A percentile compares a stretch with the other conserved stretches of the same genome.
Conservation (phyloP, 306 rosid genomes). For the Purshia tridentata region DNA sequence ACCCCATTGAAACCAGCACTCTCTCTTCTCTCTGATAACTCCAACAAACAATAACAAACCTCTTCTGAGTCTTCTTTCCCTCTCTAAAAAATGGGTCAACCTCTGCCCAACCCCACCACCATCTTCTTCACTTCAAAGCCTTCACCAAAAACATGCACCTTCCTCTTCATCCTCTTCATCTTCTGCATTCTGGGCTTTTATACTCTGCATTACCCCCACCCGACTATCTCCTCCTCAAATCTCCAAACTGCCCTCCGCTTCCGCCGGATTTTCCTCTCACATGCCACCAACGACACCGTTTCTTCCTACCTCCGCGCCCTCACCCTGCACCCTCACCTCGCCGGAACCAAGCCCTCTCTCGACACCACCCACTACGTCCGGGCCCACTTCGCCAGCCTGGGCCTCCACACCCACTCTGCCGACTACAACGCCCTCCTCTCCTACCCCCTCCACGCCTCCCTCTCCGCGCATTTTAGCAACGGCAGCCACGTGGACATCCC, state of each 20-base stretch:
- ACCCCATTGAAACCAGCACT: no score
- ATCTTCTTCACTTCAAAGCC: slow-evolving; percentile 41
- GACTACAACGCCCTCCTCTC: slow-evolving; percentile 64
- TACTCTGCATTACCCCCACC: slow-evolving; percentile 46
- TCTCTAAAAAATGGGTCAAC: slow-evolving; percentile 42
- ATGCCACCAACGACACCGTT: slow-evolving; percentile 61
- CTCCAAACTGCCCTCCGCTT: slow-evolving; percentile 28
- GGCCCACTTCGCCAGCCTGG: slow-evolving; percentile 47
- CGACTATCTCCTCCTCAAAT: slow-evolving; percentile 20
- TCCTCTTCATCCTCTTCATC: slow-evolving; percentile 35
- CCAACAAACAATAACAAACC: neutral
- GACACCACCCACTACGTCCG: slow-evolving; percentile 43
- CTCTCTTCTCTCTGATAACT: no score
- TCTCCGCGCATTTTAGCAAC: slow-evolving; percentile 52
- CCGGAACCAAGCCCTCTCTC: slow-evolving; percentile 66
- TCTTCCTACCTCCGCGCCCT: slow-evolving; percentile 74
- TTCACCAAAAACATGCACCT: slow-evolving; percentile 41
- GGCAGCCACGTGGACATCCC: slow-evolving; percentile 34
- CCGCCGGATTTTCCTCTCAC: slow-evolving; percentile 56
- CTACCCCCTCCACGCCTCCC: slow-evolving; percentile 62
- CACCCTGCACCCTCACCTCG: slow-evolving; percentile 84
- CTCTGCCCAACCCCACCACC: slow-evolving; percentile 32
- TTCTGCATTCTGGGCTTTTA: slow-evolving; percentile 61
- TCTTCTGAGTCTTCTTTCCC: neutral
- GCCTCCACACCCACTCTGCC: slow-evolving; percentile 47